phyloP scores from a whole-genome alignment of 1,284 basidiomycete genomes.

The Gomphus bonarii region DNA sequence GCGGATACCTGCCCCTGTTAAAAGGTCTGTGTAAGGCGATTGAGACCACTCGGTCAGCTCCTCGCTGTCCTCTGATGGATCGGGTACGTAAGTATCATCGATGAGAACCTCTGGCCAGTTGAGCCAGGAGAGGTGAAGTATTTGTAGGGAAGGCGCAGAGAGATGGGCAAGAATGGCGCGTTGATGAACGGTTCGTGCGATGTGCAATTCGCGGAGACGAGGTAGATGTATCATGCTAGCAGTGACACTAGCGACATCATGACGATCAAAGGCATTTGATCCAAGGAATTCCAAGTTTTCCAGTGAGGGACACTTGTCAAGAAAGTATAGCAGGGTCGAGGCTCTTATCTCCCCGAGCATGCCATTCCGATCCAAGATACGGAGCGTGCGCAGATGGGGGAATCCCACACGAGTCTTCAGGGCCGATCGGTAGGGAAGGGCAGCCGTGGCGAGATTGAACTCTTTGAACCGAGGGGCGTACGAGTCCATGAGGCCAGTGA shows the following conservation, averaged over 20 bases:
- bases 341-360: conserved; percentile 23
- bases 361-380: conserved; percentile 12
- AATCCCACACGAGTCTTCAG: conserved; percentile 16
- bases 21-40: conserved; percentile 62
- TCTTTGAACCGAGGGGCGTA: conserved; percentile 2
- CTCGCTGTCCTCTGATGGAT: conserved; percentile 49
- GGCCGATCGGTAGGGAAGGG: background rate
- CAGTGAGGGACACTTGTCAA: conserved; percentile 46
- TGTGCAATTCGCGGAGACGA: conserved; percentile 39
- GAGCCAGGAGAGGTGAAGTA: conserved; percentile 52
- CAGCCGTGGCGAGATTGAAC: conserved; percentile 5
- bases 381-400: conserved; percentile 23
- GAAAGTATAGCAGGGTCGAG: conserved; percentile 39
- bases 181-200: conserved; percentile 49
- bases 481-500: background rate
- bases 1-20: conserved; percentile 69
- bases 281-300: conserved; percentile 47
- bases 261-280: conserved; percentile 22
- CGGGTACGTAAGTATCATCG: conserved; percentile 33
- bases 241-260: conserved; percentile 16
- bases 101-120: conserved; percentile 25
- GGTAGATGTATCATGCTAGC: conserved; percentile 38
- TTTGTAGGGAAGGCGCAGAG: conserved; percentile 41
- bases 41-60: conserved; percentile 62
- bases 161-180: conserved; percentile 54